Evolutionary conservation across 148 eudicot species (phyloP).

Genomic region (Camellia japonica): DNA sequence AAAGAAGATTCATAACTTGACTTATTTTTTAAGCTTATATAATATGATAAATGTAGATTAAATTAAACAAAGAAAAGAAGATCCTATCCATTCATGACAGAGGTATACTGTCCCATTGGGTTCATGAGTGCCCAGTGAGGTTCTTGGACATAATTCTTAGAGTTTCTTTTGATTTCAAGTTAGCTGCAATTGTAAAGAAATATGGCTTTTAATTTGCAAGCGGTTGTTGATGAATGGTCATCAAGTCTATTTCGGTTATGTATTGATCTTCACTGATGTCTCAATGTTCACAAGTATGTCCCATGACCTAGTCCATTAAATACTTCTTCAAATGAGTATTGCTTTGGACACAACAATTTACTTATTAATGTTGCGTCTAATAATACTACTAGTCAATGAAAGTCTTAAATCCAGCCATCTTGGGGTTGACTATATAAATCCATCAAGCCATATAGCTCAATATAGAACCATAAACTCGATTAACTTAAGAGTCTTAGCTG

Average conservation of each 20-base stretch:
- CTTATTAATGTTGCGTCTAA: background rate
- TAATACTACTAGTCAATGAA: background rate
- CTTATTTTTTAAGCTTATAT: no score
- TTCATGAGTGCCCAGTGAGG: background rate
- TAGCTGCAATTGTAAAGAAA: background rate
- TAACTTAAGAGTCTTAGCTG: no score
- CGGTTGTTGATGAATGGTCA: slow-evolving; percentile 95
- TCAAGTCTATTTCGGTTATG: slow-evolving; percentile 92
- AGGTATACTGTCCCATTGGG: background rate
- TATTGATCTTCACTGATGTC: background rate
- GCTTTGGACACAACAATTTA: background rate
- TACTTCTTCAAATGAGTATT: background rate
- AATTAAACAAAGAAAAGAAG: no score
- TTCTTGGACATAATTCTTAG: background rate
- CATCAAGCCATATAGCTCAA: background rate
- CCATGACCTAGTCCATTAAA: background rate
- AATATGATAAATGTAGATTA: no score
- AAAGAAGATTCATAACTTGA: no score
- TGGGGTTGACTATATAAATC: background rate
- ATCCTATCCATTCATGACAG: no score
- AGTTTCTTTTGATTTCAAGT: slow-evolving; percentile 7
- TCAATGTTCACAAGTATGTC: background rate
- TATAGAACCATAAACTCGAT: background rate
- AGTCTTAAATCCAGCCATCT: background rate
- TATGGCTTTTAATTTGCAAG: slow-evolving; percentile 49